Evolutionary conservation across 2,329 filamentous ascomycete species (phyloP).

Genomic region (Calycina herbarum): DNA sequence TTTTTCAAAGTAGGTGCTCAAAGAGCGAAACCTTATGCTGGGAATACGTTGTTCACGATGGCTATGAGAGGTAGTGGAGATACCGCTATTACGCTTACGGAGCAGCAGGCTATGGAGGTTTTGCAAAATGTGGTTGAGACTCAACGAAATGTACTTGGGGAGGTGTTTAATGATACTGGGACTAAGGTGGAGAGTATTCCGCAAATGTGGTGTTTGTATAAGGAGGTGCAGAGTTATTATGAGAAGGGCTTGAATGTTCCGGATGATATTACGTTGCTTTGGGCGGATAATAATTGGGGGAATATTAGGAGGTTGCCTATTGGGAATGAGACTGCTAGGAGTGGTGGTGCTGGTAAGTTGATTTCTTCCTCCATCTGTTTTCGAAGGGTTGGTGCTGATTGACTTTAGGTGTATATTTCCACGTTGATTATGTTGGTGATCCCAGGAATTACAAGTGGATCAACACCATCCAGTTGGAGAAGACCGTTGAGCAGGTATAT

Average conservation of each 20-base stretch:
- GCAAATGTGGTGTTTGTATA: slow-evolving; percentile 74
- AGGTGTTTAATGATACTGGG: slow-evolving; percentile 48
- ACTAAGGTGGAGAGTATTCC: slow-evolving; percentile 50
- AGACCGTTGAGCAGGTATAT: slow-evolving; percentile 57
- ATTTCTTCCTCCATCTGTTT: not conserved
- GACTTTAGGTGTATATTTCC: slow-evolving; percentile 55
- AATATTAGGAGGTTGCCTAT: slow-evolving; percentile 63
- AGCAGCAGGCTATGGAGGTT: slow-evolving; percentile 55
- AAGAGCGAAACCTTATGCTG: slow-evolving; percentile 64
- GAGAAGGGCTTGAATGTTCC: slow-evolving; percentile 61
- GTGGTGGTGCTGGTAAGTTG: slow-evolving; percentile 56
- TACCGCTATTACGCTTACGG: slow-evolving; percentile 56
- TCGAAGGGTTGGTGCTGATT: not conserved
- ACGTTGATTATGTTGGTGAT: slow-evolving; percentile 54
- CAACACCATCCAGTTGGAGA: slow-evolving; percentile 65
- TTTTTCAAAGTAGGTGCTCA: slow-evolving; percentile 69
- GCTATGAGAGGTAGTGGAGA: slow-evolving; percentile 72
- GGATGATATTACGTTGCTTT: slow-evolving; percentile 67
- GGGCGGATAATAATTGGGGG: slow-evolving; percentile 70
- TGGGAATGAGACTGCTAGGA: slow-evolving; percentile 56
- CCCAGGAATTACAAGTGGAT: slow-evolving; percentile 58
- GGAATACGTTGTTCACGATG: slow-evolving; percentile 64
- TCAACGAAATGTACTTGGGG: slow-evolving; percentile 58
- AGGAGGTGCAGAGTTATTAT: slow-evolving; percentile 71
- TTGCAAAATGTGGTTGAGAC: slow-evolving; percentile 60